Evolutionary conservation across 352 stramenopile genomes (phyloP).

Genomic region (Plasmopara halstedii): DNA sequence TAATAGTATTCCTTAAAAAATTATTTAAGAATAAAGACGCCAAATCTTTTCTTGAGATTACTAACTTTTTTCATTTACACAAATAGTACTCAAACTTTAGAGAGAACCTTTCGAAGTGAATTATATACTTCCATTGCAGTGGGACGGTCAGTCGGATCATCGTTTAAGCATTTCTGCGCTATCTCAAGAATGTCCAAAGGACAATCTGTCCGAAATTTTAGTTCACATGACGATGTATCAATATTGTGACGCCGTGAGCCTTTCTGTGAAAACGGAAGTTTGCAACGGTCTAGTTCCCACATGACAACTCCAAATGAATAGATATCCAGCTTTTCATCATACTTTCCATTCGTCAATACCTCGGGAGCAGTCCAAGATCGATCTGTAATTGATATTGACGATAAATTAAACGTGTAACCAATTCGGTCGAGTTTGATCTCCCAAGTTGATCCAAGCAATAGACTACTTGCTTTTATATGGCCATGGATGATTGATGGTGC

Average conservation of each 20-base stretch:
- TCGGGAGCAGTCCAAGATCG: constrained; percentile 48
- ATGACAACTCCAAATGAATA: constrained; percentile 67
- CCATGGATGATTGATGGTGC: constrained; percentile 49
- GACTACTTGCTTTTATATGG: constrained; percentile 47
- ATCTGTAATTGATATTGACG: constrained; percentile 15
- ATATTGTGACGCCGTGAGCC: constrained; percentile 9
- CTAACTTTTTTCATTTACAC: too few relatives aligned
- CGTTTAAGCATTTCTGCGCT: constrained; percentile 35
- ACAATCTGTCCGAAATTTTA: constrained; percentile 38
- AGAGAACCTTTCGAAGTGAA: constrained; percentile 30
- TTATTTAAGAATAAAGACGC: too few relatives aligned
- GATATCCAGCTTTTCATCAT: constrained; percentile 55
- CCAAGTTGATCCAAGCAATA: constrained; percentile 43
- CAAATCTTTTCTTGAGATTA: too few relatives aligned
- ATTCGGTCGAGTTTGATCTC: constrained; percentile 57
- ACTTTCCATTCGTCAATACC: constrained; percentile 45
- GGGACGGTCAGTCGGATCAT: constrained; percentile 32
- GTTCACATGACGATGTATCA: constrained; percentile 20
- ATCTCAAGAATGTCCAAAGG: constrained; percentile 34
- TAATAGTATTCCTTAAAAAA: too few relatives aligned
- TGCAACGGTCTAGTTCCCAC: constrained; percentile 55
- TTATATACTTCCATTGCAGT: constrained; percentile 61
- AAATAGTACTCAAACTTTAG: too few relatives aligned
- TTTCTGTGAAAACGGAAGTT: constrained; percentile 24
- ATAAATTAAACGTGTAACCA: constrained; percentile 34